These are phyloP conservation scores for Fusarium avenaceum DNA, from an alignment of 2,329 filamentous ascomycete genomes.

Conservation along the genomic window DNA sequence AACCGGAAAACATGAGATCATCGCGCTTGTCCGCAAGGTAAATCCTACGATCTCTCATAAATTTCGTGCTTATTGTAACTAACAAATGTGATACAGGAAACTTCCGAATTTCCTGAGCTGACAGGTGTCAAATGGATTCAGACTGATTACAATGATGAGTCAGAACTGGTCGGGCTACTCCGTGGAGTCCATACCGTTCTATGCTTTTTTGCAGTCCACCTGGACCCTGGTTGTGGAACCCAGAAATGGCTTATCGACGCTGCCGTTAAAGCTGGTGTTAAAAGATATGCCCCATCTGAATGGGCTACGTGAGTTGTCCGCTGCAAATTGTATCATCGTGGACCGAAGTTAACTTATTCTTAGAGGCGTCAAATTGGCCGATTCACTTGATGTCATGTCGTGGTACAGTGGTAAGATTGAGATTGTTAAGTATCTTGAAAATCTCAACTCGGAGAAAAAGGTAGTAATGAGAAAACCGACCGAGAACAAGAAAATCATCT, in stretches of 20 bases:
- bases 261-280: slow-evolving; percentile 1
- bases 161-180: neutral
- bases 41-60: rapidly evolving
- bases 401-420: slow-evolving; percentile 22
- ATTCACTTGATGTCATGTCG: slow-evolving; percentile 1
- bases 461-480: rapidly evolving
- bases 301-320: slow-evolving; percentile 8
- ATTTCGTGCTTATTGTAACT: rapidly evolving
- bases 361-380: slow-evolving; percentile 1
- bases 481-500: neutral
- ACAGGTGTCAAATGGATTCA: neutral
- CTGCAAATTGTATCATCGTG: too few species aligned
- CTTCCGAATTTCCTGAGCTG: neutral
- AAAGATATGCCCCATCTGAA: slow-evolving; percentile 16
- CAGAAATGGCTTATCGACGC: slow-evolving; percentile 23
- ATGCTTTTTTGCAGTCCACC: slow-evolving; percentile 8
- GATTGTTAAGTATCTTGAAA: neutral
- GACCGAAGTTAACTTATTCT: neutral
- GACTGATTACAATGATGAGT: neutral
- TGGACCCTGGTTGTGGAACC: neutral
- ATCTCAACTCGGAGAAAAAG: neutral
- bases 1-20: neutral
- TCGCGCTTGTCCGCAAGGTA: neutral
- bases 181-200: slow-evolving; percentile 4
- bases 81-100: rapidly evolving